These are phyloP conservation scores for Podosphaera xanthii DNA, from an alignment of 2,329 filamentous ascomycete species.

Conservation along the genomic window DNA sequence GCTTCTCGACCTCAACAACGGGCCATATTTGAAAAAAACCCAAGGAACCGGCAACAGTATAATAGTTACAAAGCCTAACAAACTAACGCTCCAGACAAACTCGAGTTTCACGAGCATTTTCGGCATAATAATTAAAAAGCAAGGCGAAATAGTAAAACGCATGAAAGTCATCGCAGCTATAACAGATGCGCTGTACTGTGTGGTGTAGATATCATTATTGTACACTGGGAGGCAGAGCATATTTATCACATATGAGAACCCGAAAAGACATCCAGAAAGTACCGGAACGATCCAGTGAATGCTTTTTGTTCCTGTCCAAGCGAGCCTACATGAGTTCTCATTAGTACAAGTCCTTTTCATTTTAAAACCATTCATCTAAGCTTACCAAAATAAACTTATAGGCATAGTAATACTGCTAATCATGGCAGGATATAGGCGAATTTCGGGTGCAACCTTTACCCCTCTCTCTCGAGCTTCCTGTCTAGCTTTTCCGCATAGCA, in stretches of 20 bases:
- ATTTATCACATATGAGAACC: conserved; percentile 4
- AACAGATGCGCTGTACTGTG: conserved; percentile 2
- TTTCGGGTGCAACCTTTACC: conserved; percentile 3
- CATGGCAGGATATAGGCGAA: conserved; percentile 6
- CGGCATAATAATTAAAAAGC: conserved; percentile 8
- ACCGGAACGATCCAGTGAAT: conserved; percentile 4
- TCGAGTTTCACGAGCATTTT: conserved; percentile 17
- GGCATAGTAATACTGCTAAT: conserved; percentile 3
- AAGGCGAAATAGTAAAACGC: conserved; percentile 3
- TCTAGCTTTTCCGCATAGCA: conserved; percentile 4
- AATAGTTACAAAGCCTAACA: conserved; percentile 20
- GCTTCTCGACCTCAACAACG: conserved; percentile 3
- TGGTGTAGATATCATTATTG: conserved; percentile 5
- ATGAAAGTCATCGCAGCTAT: conserved; percentile 3
- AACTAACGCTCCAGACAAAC: conserved; percentile 19
- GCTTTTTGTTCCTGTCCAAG: conserved; percentile 3
- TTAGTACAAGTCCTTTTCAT: no score
- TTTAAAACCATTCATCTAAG: neutral
- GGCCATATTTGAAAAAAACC: conserved; percentile 18
- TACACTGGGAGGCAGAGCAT: conserved; percentile 5
- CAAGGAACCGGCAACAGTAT: conserved; percentile 21
- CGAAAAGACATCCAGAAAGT: conserved; percentile 4
- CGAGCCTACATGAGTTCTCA: conserved; percentile 1
- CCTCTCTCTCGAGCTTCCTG: neutral
- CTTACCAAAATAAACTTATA: conserved; percentile 4